Evolutionary conservation across 2,329 filamentous ascomycete genomes (phyloP).

Genomic region (Cladorrhinum sp.): DNA sequence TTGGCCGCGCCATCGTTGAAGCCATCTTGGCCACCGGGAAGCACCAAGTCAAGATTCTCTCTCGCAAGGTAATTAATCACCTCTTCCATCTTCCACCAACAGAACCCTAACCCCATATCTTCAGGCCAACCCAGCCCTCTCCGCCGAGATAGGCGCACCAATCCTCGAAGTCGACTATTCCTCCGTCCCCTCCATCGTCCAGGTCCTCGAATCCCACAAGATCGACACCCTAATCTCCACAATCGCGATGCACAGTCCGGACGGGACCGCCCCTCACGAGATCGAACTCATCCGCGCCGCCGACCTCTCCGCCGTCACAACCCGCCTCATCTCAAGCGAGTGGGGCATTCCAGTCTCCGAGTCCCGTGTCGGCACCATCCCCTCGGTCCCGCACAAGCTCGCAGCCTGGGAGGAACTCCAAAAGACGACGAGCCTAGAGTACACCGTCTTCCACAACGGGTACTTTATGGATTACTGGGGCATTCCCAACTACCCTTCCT

Average conservation of each 20-base stretch:
- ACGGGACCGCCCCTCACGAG: constrained; percentile 31
- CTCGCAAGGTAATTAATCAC: constrained; percentile 36
- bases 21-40: constrained; percentile 35
- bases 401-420: constrained; percentile 26
- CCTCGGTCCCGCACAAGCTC: constrained; percentile 8
- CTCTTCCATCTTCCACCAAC: background rate
- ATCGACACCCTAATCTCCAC: constrained; percentile 45
- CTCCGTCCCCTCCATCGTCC: constrained; percentile 24
- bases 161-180: constrained; percentile 32
- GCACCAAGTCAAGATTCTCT: constrained; percentile 40
- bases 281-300: constrained; percentile 45
- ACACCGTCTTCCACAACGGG: constrained; percentile 39
- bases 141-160: constrained; percentile 26
- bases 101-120: background rate
- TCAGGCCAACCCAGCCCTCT: constrained; percentile 8
- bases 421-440: constrained; percentile 34
- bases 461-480: constrained; percentile 48
- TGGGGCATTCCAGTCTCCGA: constrained; percentile 37
- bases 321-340: constrained; percentile 42
- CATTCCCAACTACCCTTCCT: constrained; percentile 35
- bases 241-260: constrained; percentile 32
- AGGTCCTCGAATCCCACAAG: constrained; percentile 35
- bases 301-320: constrained; percentile 36
- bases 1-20: constrained; percentile 47
- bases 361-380: background rate